Conservation (phyloP, 2,329 filamentous ascomycete species). For the Endocalyx cinctus region DNA sequence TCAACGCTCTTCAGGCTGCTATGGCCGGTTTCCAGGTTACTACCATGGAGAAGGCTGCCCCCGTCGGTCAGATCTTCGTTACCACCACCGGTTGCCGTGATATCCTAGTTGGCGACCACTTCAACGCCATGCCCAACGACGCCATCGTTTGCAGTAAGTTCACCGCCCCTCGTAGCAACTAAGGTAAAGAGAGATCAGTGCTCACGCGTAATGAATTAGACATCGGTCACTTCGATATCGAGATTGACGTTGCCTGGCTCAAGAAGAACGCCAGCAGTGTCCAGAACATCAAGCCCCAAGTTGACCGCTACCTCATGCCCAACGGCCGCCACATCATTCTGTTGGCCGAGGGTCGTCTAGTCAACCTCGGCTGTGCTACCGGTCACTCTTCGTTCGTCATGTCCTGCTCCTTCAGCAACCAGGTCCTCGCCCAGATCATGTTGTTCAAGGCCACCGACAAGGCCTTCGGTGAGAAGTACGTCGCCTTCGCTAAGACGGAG, state of each 20-base stretch:
- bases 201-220: slow-evolving; percentile 41
- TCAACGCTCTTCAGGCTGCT: slow-evolving; percentile 98
- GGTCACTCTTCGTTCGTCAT: slow-evolving; percentile 99
- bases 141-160: slow-evolving; percentile 93
- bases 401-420: slow-evolving; percentile 99
- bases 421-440: slow-evolving; percentile 98
- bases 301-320: slow-evolving; percentile 94
- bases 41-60: slow-evolving; percentile 95
- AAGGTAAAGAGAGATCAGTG: slow-evolving; percentile 8
- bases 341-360: slow-evolving; percentile 94
- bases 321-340: slow-evolving; percentile 97
- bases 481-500: slow-evolving; percentile 89
- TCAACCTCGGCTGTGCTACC: slow-evolving; percentile 98
- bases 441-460: slow-evolving; percentile 89
- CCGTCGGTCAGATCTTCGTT: slow-evolving; percentile 92
- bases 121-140: slow-evolving; percentile 93
- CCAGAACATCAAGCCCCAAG: slow-evolving; percentile 99
- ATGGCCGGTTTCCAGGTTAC: slow-evolving; percentile 96
- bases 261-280: slow-evolving; percentile 93
- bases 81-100: slow-evolving; percentile 99
- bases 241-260: slow-evolving; percentile 99
- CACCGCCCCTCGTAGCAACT: slow-evolving; percentile 1
- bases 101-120: slow-evolving; percentile 88
- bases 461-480: slow-evolving; percentile 87
- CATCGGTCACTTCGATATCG: slow-evolving; percentile 99